phyloP scores from a whole-genome alignment of 495 filamentous ascomycete genomes.

The Penicillium paradoxum region DNA sequence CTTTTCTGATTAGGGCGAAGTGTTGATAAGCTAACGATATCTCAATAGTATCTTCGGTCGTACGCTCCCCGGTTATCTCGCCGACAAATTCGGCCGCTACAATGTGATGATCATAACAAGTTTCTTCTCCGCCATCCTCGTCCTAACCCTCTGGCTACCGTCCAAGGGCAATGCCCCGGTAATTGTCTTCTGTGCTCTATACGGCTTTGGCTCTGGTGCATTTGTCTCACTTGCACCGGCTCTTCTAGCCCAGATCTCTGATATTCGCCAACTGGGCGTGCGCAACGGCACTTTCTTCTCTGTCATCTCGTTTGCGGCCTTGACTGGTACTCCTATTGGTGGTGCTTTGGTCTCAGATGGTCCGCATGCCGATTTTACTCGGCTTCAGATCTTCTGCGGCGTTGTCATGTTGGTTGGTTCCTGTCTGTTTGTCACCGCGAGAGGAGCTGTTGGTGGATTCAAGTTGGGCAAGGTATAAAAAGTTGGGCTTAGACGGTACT shows the following conservation, averaged over 20 bases:
- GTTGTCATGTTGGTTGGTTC: slow-evolving; percentile 51
- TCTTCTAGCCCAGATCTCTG: slow-evolving; percentile 65
- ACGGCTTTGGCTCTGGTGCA: slow-evolving; percentile 69
- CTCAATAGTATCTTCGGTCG: slow-evolving; percentile 59
- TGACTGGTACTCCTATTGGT: slow-evolving; percentile 69
- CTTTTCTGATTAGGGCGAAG: background rate
- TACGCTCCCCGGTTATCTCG: slow-evolving; percentile 65
- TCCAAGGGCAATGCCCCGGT: slow-evolving; percentile 53
- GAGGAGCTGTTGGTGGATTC: slow-evolving; percentile 31
- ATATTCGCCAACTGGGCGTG: slow-evolving; percentile 67
- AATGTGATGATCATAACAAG: slow-evolving; percentile 66
- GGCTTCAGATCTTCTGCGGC: slow-evolving; percentile 64
- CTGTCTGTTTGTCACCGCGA: slow-evolving; percentile 42
- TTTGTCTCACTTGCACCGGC: slow-evolving; percentile 59
- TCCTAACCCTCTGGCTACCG: slow-evolving; percentile 67
- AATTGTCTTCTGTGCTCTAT: slow-evolving; percentile 61
- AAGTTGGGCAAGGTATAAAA: slow-evolving; percentile 30
- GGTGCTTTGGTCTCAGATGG: slow-evolving; percentile 58
- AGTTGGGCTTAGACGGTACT: background rate
- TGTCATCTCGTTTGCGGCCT: slow-evolving; percentile 55
- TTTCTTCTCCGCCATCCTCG: slow-evolving; percentile 55
- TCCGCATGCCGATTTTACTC: slow-evolving; percentile 49
- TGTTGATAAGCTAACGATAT: background rate
- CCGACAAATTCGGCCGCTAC: slow-evolving; percentile 68
- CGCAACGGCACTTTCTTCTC: slow-evolving; percentile 66